These are phyloP conservation scores for Lumnitzera littorea DNA, from an alignment of 345 rosid genomes.

Conservation along the genomic window DNA sequence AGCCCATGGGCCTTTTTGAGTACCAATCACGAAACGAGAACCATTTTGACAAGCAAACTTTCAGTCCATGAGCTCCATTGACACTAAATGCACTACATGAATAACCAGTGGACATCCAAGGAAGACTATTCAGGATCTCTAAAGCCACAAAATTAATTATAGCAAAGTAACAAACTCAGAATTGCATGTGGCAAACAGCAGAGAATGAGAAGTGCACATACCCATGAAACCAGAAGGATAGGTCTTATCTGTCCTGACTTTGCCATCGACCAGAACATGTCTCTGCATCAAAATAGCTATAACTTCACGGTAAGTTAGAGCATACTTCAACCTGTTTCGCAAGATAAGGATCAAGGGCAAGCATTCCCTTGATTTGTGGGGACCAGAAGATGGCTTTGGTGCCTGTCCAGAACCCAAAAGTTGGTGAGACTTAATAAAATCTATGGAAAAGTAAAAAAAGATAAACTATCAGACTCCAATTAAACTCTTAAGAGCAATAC, in stretches of 20 bases:
- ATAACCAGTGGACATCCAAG: no score
- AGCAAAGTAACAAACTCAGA: no score
- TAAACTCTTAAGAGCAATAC: not conserved
- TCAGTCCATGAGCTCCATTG: no score
- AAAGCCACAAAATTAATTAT: no score
- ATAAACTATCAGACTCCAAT: not conserved
- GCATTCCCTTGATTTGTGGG: constrained; percentile 4
- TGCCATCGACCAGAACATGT: constrained; percentile 1
- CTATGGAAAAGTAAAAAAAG: not conserved
- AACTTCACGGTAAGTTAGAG: constrained; percentile 1
- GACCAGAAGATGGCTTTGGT: constrained; percentile 3
- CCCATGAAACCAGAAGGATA: constrained; percentile 3
- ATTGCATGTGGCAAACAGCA: no score
- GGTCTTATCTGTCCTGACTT: constrained; percentile 4
- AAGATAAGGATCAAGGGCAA: constrained; percentile 1
- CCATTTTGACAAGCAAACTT: no score
- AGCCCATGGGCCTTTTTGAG: no score
- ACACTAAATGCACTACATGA: no score
- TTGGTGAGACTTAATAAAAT: not conserved
- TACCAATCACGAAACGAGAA: no score
- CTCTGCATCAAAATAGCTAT: constrained; percentile 3
- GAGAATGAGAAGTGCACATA: not conserved
- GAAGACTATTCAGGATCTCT: no score
- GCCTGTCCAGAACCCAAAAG: not conserved
- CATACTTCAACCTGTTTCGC: constrained; percentile 4